Base-by-base conservation (phyloP, 352 stramenopile species). In the Globisporangium polare region DNA sequence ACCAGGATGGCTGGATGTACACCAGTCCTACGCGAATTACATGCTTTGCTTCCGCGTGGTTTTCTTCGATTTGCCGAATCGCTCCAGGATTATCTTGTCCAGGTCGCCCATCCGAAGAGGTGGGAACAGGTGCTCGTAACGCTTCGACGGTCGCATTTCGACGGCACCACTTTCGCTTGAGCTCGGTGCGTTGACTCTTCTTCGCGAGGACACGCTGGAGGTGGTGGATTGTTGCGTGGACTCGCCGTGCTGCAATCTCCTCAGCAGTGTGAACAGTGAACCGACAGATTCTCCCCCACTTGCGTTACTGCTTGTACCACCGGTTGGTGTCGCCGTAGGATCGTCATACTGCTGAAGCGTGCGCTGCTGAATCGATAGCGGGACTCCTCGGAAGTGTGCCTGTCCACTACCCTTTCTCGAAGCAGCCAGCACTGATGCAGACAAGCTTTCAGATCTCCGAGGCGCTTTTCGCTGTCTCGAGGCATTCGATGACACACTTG, bases 61-160 rank as follows among this genome's bases (percentile, higher is more conserved):
- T 42, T 27, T 27, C 50, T 62, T 64, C 37, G 35, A 31, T 57
- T 65, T 65, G 12, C 58, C 22, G 13, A 67, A 69, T n/a, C 54
- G 50, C 58, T 74, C 33, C 51, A 60, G 33, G 41, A 83, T 70
- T 63, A 70, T 67, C 41, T 65, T 62, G 50, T 74, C 73, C n/a
- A 82, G 35, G 10, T 49, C 65, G 8, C 70, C 67, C 72, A 83
- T 78, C 37, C 72, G 63, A 31, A 85, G 55, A 13, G 73, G 62
- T 17, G 75, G 75, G 42, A 80, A 78, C 17, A 85, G 65, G 27
- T 64, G 66, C 31, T 78, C 74, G 45, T 77, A 80, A 15, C 59
- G 66, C 53, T 79, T 82, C 66, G 73, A 85, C 52, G 46, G 58
- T 22, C 69, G 73, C 22, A 27, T 27, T 0, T 42, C n/a, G 20